Evolutionary conservation across 1,284 basidiomycete species (phyloP).

Genomic region (Ganoderma lingzhi): DNA sequence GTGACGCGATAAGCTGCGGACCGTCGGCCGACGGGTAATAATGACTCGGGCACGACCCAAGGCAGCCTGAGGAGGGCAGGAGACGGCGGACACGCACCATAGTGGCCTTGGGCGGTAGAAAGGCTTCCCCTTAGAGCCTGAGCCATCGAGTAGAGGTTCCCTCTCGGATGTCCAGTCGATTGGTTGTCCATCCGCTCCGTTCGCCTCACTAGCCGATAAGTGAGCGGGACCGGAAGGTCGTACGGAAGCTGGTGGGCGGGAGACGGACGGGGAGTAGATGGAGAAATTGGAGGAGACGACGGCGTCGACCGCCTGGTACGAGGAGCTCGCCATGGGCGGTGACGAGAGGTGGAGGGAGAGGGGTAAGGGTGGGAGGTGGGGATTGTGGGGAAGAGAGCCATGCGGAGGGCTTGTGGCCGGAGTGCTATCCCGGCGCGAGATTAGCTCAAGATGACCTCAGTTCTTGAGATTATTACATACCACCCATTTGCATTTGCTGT

Average conservation of each 20-base stretch:
- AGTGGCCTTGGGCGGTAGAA: conserved; percentile 73
- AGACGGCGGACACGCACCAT: conserved; percentile 50
- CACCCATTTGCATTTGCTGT: too few relatives aligned
- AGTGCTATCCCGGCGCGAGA: conserved; percentile 17
- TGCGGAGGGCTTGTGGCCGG: conserved; percentile 9
- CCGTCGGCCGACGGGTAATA: conserved; percentile 10
- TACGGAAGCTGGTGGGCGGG: conserved; percentile 30
- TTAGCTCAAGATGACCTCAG: conserved; percentile 28
- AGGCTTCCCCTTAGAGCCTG: conserved; percentile 54
- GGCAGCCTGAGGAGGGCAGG: not conserved
- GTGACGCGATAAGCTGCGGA: conserved; percentile 13
- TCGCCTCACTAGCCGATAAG: conserved; percentile 4
- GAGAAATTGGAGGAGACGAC: conserved; percentile 40
- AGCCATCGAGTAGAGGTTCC: conserved; percentile 42
- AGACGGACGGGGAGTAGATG: conserved; percentile 36
- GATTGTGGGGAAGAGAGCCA: conserved; percentile 6
- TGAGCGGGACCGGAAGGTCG: conserved; percentile 11
- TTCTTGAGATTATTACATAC: too few relatives aligned
- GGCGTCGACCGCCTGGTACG: conserved; percentile 38
- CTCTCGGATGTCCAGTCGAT: conserved; percentile 36
- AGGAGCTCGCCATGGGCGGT: conserved; percentile 32
- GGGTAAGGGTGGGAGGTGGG: conserved; percentile 15
- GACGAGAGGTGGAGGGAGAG: conserved; percentile 20
- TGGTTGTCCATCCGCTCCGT: conserved; percentile 11
- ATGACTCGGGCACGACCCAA: not conserved